These are phyloP conservation scores for Daldinia sp. DNA, from an alignment of 2,329 filamentous ascomycete species.

Conservation along the genomic window DNA sequence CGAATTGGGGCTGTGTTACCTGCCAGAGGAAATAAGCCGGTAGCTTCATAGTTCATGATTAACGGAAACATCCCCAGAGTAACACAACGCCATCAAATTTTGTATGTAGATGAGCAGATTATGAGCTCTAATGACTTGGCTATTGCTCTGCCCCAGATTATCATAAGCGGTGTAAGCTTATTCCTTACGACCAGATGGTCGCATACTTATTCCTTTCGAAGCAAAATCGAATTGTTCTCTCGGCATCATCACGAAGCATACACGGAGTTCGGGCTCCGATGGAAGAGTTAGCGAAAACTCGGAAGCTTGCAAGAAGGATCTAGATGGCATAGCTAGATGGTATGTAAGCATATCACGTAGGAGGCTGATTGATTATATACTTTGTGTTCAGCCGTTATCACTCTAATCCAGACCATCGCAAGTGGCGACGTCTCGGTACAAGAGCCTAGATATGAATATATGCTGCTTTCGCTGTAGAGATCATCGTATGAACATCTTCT, in stretches of 20 bases:
- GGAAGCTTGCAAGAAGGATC: background rate
- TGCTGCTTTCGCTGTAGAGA: background rate
- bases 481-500: background rate
- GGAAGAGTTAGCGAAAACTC: background rate
- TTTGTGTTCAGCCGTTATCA: background rate
- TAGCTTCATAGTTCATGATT: background rate
- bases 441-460: background rate
- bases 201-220: background rate
- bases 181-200: background rate
- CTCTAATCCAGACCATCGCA: background rate
- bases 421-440: background rate
- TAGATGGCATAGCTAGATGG: background rate
- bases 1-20: background rate
- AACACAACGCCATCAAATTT: background rate
- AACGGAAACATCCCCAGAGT: background rate
- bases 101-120: background rate
- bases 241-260: background rate
- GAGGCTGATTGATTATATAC: background rate
- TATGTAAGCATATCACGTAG: background rate
- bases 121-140: background rate
- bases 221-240: background rate
- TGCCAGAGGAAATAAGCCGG: background rate
- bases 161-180: background rate
- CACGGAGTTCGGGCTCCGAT: background rate
- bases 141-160: background rate